Evolutionary conservation across 495 filamentous ascomycete species (phyloP), one percentile per base, ranked within the genome.

Genomic region (Acidomyces sp.): DNA sequence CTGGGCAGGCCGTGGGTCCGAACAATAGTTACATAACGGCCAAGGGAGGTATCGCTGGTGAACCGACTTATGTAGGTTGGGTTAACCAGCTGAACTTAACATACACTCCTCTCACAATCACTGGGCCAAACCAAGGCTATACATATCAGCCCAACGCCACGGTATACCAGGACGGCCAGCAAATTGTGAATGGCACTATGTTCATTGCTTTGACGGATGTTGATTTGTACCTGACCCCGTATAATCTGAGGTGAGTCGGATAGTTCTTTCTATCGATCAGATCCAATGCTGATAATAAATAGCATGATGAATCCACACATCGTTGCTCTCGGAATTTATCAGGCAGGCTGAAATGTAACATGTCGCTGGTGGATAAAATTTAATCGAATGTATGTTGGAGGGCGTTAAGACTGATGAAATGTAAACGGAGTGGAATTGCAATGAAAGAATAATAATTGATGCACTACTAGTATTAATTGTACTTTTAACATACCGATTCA

Each of bases 1-100:
- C 85, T 0, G 86, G 85, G 0, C 55, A 70, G 44, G 42, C 60
- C 2, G 72, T 87, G 9, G 85, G 86, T 1, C 85, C 85, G 1
- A 87, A 94, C 54, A 80, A 80, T 55, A 77, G 68, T 50, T 93
- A 93, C 52, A 51, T 84, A 15, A 93, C 86, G 0, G 61, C 69
- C 4, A 69, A 67, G 1, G 48, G 47, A 10, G 16, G 34, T 32
- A 35, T 39, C 24, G 82, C 78, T 3, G 70, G 71, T 1, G 45
- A 53, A 2, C 78, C 83, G 0, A 56, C 57, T 28, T 94, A 69
- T 27, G 86, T 86, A 1, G 71, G 70, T 0, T 94, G 82, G 84
- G 72, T 80, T 6, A 67, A 63, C n/a, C 85, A 92, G 70, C 62
- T 92, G 23, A 93, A 94, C 48, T 65, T 85, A 18, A 93, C 85